A percentile compares a stretch with the other conserved stretches of the same genome.
These are phyloP conservation scores for Aspergillus niger DNA, from an alignment of 2,329 filamentous ascomycete species.

Conservation along the genomic window DNA sequence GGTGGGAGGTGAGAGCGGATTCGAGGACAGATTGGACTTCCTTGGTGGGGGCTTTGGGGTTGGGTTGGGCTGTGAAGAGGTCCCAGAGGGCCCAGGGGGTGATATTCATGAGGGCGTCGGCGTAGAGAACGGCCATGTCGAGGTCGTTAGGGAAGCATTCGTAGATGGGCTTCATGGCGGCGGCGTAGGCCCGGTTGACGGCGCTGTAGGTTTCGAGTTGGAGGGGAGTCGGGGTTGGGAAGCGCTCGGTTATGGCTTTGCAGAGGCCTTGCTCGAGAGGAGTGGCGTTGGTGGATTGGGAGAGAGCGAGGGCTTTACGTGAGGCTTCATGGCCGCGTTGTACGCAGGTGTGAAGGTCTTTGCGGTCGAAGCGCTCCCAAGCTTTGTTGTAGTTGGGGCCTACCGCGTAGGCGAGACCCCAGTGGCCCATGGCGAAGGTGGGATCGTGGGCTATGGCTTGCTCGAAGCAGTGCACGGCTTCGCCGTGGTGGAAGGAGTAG, in stretches of 20 bases:
- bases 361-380: conserved; percentile 51
- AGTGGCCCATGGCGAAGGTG: conserved; percentile 50
- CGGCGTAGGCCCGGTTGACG: conserved; percentile 62
- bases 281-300: conserved; percentile 32
- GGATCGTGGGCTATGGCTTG: conserved; percentile 46
- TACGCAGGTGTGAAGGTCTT: conserved; percentile 47
- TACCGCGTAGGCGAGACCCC: conserved; percentile 53
- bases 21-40: conserved; percentile 63
- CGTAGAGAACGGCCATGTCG: conserved; percentile 63
- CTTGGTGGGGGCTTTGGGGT: conserved; percentile 55
- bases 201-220: conserved; percentile 49
- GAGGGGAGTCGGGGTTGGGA: conserved; percentile 58
- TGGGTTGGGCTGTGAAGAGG: conserved; percentile 58
- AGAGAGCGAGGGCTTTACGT: too few species aligned
- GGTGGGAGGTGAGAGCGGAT: conserved; percentile 47
- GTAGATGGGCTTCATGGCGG: conserved; percentile 61
- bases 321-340: conserved; percentile 39
- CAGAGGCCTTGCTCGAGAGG: conserved; percentile 64
- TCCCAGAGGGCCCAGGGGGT: conserved; percentile 67
- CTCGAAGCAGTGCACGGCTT: conserved; percentile 59
- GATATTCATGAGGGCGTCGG: conserved; percentile 66
- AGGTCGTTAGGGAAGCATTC: conserved; percentile 55
- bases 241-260: conserved; percentile 51
- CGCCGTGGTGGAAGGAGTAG: conserved; percentile 76
- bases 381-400: conserved; percentile 58